These are phyloP conservation scores for Neospora caninum DNA, from an alignment of 169 alveolate species.

Conservation along the genomic window DNA sequence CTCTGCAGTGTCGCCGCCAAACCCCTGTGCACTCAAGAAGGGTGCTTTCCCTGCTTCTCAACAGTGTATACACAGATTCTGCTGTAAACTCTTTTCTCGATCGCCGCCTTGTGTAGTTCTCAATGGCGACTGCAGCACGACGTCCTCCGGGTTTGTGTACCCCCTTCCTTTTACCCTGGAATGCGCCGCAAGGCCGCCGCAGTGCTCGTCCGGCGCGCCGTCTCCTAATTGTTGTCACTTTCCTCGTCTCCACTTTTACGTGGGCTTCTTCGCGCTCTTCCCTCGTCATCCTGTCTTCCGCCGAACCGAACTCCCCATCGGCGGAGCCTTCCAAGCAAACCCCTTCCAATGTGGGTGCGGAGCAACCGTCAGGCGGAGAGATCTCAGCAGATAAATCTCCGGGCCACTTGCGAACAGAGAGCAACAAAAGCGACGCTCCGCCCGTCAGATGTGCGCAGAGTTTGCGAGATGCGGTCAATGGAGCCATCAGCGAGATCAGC, in stretches of 20 bases:
- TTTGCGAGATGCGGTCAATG: slow-evolving; percentile 34
- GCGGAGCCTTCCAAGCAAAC: not conserved
- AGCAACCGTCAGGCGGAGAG: not conserved
- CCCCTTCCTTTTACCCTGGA: not conserved
- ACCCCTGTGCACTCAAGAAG: no score
- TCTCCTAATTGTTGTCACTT: not conserved
- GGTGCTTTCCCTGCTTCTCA: no score
- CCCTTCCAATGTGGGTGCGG: not conserved
- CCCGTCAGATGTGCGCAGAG: slow-evolving; percentile 35
- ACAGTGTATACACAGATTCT: no score
- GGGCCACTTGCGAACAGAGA: not conserved
- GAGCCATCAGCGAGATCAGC: slow-evolving; percentile 22
- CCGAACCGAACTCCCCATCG: not conserved
- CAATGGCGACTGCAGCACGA: not conserved
- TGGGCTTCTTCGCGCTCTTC: not conserved
- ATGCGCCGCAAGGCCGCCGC: not conserved
- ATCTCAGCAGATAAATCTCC: not conserved
- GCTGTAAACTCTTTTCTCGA: not conserved
- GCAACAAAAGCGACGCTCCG: not conserved
- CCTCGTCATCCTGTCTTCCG: not conserved
- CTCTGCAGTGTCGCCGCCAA: no score
- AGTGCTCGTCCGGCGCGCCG: not conserved
- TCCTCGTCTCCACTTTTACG: not conserved
- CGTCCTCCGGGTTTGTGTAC: not conserved
- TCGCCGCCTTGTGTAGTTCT: not conserved